Conservation (phyloP, 73 alveolate genomes). For the Tetrahymena malaccensis region DNA sequence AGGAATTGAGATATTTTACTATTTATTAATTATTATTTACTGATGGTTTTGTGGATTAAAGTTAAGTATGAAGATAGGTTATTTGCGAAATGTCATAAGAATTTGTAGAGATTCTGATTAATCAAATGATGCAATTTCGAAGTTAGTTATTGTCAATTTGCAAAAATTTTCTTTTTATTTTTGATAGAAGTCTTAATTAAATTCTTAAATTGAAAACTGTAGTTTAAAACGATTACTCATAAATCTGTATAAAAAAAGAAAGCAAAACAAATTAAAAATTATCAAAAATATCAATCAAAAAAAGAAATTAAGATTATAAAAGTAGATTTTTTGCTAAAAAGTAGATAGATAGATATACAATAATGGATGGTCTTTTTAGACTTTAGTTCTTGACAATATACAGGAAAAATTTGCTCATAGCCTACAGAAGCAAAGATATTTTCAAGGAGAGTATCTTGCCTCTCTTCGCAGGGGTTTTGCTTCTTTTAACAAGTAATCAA, state of each 20-base stretch:
- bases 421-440: not conserved
- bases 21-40: not conserved
- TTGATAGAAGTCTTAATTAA: not conserved
- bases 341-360: not conserved
- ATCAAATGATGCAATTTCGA: not conserved
- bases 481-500: not conserved
- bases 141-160: not conserved
- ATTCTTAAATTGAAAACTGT: not conserved
- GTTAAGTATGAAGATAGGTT: not conserved
- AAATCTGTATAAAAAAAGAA: not conserved
- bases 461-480: not conserved
- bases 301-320: not conserved
- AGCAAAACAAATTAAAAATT: not conserved
- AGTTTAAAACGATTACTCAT: not conserved
- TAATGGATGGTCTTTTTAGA: not conserved
- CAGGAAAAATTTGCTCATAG: not conserved
- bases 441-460: not conserved
- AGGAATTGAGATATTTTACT: not conserved
- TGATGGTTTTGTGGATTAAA: not conserved
- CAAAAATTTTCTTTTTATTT: not conserved
- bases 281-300: not conserved
- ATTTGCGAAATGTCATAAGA: not conserved
- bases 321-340: not conserved
- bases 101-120: not conserved
- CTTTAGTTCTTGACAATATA: not conserved